Conservation (phyloP, 345 rosid genomes). For the Pseudoturritis turrita region DNA sequence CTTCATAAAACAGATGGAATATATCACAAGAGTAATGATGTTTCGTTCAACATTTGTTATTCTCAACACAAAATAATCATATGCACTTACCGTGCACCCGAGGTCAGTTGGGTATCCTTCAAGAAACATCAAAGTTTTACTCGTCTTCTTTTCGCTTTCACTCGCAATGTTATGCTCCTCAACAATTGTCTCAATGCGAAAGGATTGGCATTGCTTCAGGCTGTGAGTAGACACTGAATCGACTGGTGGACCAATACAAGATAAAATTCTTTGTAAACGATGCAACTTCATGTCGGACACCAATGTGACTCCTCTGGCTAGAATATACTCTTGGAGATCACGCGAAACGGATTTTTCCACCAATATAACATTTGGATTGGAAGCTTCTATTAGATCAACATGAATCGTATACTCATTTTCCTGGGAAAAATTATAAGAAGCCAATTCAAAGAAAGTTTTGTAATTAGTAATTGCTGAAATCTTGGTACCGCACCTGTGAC, state of each 20-base stretch:
- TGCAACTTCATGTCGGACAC: constrained; percentile 70
- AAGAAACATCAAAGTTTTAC: constrained; percentile 76
- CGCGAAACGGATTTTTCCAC: constrained; percentile 79
- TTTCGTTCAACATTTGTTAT: too few relatives aligned
- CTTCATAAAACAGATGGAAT: too few relatives aligned
- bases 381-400: constrained; percentile 42
- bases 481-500: constrained; percentile 26
- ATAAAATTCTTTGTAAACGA: constrained; percentile 63
- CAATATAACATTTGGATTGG: constrained; percentile 62
- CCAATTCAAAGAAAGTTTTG: background rate
- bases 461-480: background rate
- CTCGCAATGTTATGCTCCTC: constrained; percentile 52
- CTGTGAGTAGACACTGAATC: constrained; percentile 42
- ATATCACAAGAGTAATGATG: too few relatives aligned
- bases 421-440: constrained; percentile 29
- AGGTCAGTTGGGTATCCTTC: constrained; percentile 60
- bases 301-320: constrained; percentile 60
- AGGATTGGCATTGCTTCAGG: constrained; percentile 61
- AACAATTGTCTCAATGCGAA: constrained; percentile 53
- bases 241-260: constrained; percentile 59
- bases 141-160: constrained; percentile 60
- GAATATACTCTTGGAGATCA: constrained; percentile 63
- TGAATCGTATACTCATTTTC: constrained; percentile 49
- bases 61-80: too few relatives aligned
- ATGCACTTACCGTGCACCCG: constrained; percentile 71